Conservation (phyloP, 106 monocot species). For the Allium sativum region DNA sequence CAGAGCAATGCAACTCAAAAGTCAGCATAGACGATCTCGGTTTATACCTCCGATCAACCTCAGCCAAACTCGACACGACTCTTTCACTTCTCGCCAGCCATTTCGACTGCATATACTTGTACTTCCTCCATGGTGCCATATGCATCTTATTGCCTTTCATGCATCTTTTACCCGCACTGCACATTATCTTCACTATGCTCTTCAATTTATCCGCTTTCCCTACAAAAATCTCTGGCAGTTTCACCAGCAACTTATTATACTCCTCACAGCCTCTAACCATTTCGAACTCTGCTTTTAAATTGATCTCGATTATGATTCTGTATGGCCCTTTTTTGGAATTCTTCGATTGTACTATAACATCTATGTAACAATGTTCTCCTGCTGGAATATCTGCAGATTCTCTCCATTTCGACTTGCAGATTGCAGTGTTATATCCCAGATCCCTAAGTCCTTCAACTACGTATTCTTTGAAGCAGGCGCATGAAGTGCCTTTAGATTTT, state of each 20-base stretch:
- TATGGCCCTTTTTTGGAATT: constrained; percentile 22
- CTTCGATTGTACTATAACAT: constrained; percentile 39
- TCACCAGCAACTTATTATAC: constrained; percentile 44
- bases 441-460: constrained; percentile 27
- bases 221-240: constrained; percentile 74
- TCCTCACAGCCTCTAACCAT: constrained; percentile 53
- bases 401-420: constrained; percentile 77
- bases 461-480: constrained; percentile 15
- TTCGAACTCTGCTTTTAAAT: constrained; percentile 73
- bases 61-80: constrained; percentile 1
- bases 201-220: constrained; percentile 58
- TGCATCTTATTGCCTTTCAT: constrained; percentile 93
- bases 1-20: constrained; percentile 38
- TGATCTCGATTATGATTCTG: constrained; percentile 59
- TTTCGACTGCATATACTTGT: constrained; percentile 85
- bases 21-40: constrained; percentile 63
- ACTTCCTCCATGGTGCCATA: constrained; percentile 86
- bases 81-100: constrained; percentile 49
- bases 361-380: constrained; percentile 79
- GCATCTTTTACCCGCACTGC: constrained; percentile 70
- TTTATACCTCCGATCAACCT: constrained; percentile 8
- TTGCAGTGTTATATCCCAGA: constrained; percentile 51
- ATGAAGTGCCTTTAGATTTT: constrained; percentile 11
- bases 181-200: constrained; percentile 56
- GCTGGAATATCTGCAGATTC: constrained; percentile 52